phyloP scores from a whole-genome alignment of 208 protist genomes.

The Wallacemonas sp. region DNA sequence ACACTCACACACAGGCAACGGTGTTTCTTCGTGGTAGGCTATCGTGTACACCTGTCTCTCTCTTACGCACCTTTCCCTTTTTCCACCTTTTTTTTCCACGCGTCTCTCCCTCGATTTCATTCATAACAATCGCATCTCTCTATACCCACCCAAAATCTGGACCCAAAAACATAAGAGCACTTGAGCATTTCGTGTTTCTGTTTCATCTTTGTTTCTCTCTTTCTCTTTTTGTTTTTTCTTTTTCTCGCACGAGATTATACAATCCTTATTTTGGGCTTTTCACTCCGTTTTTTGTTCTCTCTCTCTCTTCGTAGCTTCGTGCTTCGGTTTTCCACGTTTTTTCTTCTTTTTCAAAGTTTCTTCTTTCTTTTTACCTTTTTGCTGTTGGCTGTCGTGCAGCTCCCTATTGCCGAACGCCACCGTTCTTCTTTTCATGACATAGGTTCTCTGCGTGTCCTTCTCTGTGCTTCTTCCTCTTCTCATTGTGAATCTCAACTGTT shows the following conservation, averaged over 20 bases:
- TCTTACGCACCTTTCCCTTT: neutral
- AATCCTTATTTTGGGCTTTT: neutral
- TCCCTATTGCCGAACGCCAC: no score
- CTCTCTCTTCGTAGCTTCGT: neutral
- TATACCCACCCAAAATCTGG: no score
- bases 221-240: neutral
- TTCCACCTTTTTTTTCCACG: neutral
- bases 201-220: slow-evolving; percentile 1
- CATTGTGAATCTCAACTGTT: no score
- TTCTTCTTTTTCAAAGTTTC: neutral
- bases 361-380: neutral
- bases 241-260: neutral
- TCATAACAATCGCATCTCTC: no score
- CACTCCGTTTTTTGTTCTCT: neutral
- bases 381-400: no score
- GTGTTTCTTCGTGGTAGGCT: no score
- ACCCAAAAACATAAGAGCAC: no score
- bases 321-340: neutral
- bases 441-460: no score
- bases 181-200: slow-evolving; percentile 4
- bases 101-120: neutral
- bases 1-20: no score
- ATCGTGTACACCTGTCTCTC: no score
- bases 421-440: no score
- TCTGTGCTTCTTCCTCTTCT: no score